These are phyloP conservation scores for Misopates orontium DNA, from an alignment of 257 asterid genomes.

Conservation along the genomic window DNA sequence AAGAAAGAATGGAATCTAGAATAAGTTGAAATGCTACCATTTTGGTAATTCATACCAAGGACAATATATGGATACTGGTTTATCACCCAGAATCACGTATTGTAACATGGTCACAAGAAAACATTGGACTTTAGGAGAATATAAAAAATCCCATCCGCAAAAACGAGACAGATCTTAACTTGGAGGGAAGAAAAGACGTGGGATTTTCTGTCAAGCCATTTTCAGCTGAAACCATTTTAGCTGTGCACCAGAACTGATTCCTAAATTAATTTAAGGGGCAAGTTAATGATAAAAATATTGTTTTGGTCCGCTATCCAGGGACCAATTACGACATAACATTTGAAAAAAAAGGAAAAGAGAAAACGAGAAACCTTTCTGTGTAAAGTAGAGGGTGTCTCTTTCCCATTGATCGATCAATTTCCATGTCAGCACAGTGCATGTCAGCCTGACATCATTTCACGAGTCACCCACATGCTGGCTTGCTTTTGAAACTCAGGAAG, in stretches of 20 bases:
- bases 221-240: conserved; percentile 14
- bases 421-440: neutral
- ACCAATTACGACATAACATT: conserved; percentile 9
- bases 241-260: neutral
- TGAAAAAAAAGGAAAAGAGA: neutral
- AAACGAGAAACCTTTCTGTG: conserved; percentile 15
- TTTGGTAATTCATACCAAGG: neutral
- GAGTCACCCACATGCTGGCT: conserved; percentile 38
- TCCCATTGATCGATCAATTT: neutral
- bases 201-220: conserved; percentile 18
- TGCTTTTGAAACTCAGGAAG: conserved; percentile 14
- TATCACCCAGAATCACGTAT: conserved; percentile 17
- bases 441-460: conserved; percentile 10
- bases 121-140: conserved; percentile 20
- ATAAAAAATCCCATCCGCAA: neutral
- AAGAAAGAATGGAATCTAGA: neutral
- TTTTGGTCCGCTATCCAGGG: neutral
- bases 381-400: neutral
- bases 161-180: neutral
- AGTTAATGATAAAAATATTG: neutral
- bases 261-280: neutral
- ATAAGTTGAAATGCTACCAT: neutral
- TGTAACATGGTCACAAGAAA: conserved; percentile 2
- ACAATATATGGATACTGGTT: conserved; percentile 1
- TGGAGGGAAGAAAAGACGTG: neutral